phyloP scores from a whole-genome alignment of 345 rosid genomes.

The Lepidium didymum region DNA sequence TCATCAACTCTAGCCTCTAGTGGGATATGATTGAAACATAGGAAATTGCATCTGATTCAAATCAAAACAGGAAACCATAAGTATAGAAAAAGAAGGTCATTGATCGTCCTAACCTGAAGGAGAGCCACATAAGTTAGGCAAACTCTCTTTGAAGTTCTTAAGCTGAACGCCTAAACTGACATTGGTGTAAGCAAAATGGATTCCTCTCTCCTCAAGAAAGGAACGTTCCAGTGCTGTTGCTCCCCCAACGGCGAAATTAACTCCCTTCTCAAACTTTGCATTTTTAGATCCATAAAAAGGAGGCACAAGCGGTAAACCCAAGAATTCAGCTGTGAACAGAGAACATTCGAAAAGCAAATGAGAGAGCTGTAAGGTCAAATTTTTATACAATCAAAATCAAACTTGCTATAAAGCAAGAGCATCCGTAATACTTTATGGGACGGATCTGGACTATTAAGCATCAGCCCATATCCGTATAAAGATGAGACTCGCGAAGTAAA shows the following conservation, averaged over 20 bases:
- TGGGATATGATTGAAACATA: not conserved
- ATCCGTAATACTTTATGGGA: not conserved
- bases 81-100: too few relatives aligned
- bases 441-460: too few relatives aligned
- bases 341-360: not conserved
- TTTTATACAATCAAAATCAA: not conserved
- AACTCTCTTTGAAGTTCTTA: slow-evolving; percentile 30
- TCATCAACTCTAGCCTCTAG: not conserved
- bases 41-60: too few relatives aligned
- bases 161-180: slow-evolving; percentile 35
- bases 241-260: slow-evolving; percentile 46
- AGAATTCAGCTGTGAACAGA: slow-evolving; percentile 30
- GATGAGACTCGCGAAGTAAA: not conserved
- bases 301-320: slow-evolving; percentile 31
- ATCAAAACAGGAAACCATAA: not conserved
- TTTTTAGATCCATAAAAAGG: slow-evolving; percentile 24
- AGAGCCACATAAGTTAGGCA: slow-evolving; percentile 30
- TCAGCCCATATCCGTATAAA: too few relatives aligned
- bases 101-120: slow-evolving; percentile 17
- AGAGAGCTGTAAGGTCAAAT: not conserved
- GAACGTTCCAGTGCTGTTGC: slow-evolving; percentile 37
- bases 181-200: slow-evolving; percentile 18
- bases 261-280: slow-evolving; percentile 30
- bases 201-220: slow-evolving; percentile 26
- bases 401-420: not conserved